Conservation (phyloP, 192 early-diverging fungal genomes). For the Entomortierella lignicola region DNA sequence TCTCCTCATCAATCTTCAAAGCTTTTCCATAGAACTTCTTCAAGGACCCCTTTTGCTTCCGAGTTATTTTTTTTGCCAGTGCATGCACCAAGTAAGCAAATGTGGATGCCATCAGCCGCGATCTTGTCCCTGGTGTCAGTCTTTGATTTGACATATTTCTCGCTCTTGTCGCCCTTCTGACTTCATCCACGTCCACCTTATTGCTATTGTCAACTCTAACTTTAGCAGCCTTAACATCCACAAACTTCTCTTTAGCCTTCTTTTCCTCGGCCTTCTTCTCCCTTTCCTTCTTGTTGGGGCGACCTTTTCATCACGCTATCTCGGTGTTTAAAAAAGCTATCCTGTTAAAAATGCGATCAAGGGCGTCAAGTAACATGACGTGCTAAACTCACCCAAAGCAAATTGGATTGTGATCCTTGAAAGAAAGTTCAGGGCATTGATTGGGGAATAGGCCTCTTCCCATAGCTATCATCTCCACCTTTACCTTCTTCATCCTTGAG, state of each 20-base stretch:
- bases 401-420: conserved; percentile 30
- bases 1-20: conserved; percentile 12
- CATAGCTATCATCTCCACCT: conserved; percentile 26
- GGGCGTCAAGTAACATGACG: not conserved
- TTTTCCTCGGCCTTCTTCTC: no score
- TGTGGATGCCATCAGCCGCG: not conserved
- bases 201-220: no score
- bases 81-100: conserved; percentile 12
- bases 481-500: not conserved
- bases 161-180: no score
- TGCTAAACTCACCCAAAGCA: not conserved
- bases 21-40: conserved; percentile 25
- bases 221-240: no score
- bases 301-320: no score
- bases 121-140: not conserved
- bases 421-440: not conserved
- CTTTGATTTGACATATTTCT: no score
- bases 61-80: not conserved
- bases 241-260: no score
- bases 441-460: conserved; percentile 3
- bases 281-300: no score
- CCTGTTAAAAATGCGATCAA: no score
- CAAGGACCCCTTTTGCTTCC: conserved; percentile 21
- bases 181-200: no score
- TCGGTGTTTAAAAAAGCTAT: no score